Conservation (phyloP, 305 asterid genomes). For the Solanum hybrid region DNA sequence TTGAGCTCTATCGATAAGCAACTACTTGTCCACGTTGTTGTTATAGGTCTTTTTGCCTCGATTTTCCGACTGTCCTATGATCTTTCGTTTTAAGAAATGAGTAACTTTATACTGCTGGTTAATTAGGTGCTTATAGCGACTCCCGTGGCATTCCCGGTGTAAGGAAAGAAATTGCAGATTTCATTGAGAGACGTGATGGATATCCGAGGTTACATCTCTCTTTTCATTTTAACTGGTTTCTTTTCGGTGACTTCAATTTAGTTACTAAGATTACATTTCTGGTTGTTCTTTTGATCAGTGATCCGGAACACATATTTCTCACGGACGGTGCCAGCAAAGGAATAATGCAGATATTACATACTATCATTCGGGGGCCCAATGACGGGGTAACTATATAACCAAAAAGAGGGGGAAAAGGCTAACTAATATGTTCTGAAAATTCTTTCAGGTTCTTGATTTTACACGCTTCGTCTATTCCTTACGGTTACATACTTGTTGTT, state of each 20-base stretch:
- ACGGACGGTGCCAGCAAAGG: conserved; percentile 99
- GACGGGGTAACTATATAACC: conserved; percentile 60
- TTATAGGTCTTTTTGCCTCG: not conserved
- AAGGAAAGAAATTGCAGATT: conserved; percentile 85
- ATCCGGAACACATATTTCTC: conserved; percentile 79
- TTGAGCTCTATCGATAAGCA: not conserved
- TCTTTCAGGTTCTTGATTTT: not conserved
- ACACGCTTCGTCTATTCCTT: not conserved
- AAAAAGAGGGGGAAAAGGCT: not conserved
- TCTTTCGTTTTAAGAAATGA: not conserved
- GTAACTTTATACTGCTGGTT: conserved; percentile 8
- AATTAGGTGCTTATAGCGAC: conserved; percentile 82
- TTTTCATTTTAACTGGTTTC: not conserved
- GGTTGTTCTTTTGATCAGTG: conserved; percentile 37
- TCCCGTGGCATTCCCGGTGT: conserved; percentile 90
- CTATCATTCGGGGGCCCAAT: conserved; percentile 45
- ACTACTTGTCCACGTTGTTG: not conserved
- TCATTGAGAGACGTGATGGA: conserved; percentile 89
- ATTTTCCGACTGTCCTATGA: not conserved
- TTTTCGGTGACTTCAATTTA: not conserved
- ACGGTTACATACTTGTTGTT: not conserved
- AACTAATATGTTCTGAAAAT: not conserved
- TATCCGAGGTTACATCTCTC: conserved; percentile 54
- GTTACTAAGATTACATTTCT: not conserved
- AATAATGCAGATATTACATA: conserved; percentile 71